A percentile compares a stretch with the other conserved stretches of the same genome.
Conservation (phyloP, 441 rosid species). For the Flueggea neowawraea region DNA sequence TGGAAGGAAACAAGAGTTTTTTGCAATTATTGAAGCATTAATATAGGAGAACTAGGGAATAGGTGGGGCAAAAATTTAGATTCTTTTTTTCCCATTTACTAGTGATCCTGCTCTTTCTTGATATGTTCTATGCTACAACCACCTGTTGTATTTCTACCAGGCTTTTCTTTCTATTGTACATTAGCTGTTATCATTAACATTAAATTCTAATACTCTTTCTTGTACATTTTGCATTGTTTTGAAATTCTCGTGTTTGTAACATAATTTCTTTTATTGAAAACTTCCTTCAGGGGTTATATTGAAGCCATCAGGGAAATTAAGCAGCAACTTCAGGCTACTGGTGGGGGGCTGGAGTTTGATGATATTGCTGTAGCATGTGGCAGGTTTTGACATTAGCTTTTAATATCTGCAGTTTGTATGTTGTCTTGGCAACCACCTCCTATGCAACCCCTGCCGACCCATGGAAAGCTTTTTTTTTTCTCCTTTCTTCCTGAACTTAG, state of each 20-base stretch:
- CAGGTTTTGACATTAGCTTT: constrained; percentile 45
- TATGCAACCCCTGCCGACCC: neutral
- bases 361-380: constrained; percentile 97
- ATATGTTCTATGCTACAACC: neutral
- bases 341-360: constrained; percentile 57
- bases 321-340: constrained; percentile 56
- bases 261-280: neutral
- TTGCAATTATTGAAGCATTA: too few species aligned
- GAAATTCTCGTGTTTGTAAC: too few species aligned
- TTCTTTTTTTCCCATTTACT: too few species aligned
- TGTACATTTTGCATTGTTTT: too few species aligned
- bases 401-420: too few species aligned
- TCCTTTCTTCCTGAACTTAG: too few species aligned
- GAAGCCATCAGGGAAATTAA: constrained; percentile 89
- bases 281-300: constrained; percentile 73
- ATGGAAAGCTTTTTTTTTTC: neutral
- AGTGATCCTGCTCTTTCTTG: neutral
- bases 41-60: too few species aligned
- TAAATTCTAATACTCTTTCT: too few species aligned
- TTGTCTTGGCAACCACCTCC: too few species aligned
- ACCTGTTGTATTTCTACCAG: too few species aligned
- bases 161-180: neutral
- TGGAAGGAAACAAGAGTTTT: too few species aligned
- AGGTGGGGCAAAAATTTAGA: too few species aligned
- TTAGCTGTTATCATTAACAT: neutral